These are phyloP conservation scores for barrel medic (Medicago truncatula) DNA, from an alignment of 306 rosid species.

Conservation along the genomic window MtrunA17r5.0-ANR NC_053049.1:47831001-47831500, in stretches of 20 bases:
- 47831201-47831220: conserved; percentile 77
- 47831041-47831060: conserved; percentile 15
- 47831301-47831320: neutral
- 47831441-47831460: too few relatives aligned
- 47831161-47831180: conserved; percentile 83
- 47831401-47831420: too few relatives aligned
- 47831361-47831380: neutral
- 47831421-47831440: too few relatives aligned
- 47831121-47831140: conserved; percentile 78
- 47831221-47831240: conserved; percentile 62
- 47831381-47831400: neutral
- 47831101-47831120: conserved; percentile 65
- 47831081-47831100: neutral
- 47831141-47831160: conserved; percentile 78
- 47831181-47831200: conserved; percentile 73
- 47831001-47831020: too few relatives aligned
- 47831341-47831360: neutral
- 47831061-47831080: conserved; percentile 26
- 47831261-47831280: neutral
- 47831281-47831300: neutral
- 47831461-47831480: too few relatives aligned
- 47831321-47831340: neutral
- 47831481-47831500: too few relatives aligned
- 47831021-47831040: neutral
- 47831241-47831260: too few relatives aligned